Evolutionary conservation across 306 rosid genomes (phyloP), one percentile per base, ranked within the genome.

Genomic region (Quillaja saponaria): DNA sequence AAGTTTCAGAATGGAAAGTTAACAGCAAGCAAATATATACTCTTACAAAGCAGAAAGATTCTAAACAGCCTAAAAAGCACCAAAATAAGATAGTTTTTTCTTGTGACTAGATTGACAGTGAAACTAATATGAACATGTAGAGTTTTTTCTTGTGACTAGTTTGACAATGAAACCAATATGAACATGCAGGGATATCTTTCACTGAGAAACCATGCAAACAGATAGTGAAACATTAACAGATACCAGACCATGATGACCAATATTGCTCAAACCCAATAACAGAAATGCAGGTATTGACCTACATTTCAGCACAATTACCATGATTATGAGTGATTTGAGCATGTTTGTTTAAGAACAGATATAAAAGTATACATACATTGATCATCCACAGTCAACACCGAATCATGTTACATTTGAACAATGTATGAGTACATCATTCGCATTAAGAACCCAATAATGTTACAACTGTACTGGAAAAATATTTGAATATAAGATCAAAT

Each of bases 181-280:
- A 72, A 42, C 31, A 33, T 59, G 16, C 21, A 34, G 41, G 25
- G 55, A 50, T 46, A 33, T 48, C 13, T 42, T 60, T 25, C 15
- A 52, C 40, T 13, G 12, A 19, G 21, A 68, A 37, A 49, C 52
- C 47, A 51, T 5, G 35, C 57, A 52, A 57, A n/a, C n/a, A n/a
- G n/a, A 70, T 19, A 31, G 13, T 50, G 61, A 31, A 47, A 9
- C 21, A 7, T 20, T 16, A 56, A 21, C 37, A 13, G 41, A 60
- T 60, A 45, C 34, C 13, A 18, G 7, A 37, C 6, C 21, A 31
- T 18, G 28, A 28, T 12, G 61, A 39, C 38, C 15, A 55, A 50
- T 33, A 39, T 33, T 59, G 40, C 44, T 55, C 15, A 44, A 59
- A 57, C 53, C 55, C 10, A 64, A 50, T 63, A n/a, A n/a, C n/a